phyloP scores from a whole-genome alignment of 2,329 filamentous ascomycete species.

The Apiospora arundinis region DNA sequence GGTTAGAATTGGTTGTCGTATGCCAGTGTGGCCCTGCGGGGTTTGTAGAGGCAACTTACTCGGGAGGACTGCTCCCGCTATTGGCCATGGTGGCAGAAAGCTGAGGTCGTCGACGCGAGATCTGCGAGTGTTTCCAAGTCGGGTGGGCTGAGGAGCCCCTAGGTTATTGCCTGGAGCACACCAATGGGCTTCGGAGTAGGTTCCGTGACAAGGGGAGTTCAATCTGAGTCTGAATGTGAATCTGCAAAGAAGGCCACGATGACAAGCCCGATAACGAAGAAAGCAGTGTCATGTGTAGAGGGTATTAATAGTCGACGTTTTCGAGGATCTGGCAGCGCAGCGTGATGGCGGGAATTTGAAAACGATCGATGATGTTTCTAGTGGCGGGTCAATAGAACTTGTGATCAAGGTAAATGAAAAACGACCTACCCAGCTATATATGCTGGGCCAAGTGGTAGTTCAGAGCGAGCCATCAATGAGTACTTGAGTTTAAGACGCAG shows the following conservation, averaged over 20 bases:
- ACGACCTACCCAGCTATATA: neutral
- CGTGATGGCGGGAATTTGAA: neutral
- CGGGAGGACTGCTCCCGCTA: neutral
- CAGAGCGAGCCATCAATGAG: no score
- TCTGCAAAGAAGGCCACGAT: neutral
- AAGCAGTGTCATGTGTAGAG: neutral
- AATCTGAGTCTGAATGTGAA: neutral
- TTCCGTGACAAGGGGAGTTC: neutral
- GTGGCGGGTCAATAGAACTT: neutral
- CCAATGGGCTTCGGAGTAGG: neutral
- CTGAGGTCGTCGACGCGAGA: neutral
- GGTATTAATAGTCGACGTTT: neutral
- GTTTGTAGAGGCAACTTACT: neutral
- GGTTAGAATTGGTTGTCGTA: neutral
- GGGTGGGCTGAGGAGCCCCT: neutral
- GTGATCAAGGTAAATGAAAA: no score
- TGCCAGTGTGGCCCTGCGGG: neutral
- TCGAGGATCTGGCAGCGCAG: neutral
- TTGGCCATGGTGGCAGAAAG: conserved; percentile 1
- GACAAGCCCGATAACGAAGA: neutral
- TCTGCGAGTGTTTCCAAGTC: neutral
- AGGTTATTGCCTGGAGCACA: neutral
- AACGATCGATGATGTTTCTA: neutral
- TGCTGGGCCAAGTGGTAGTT: neutral
- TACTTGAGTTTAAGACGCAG: no score